Conservation (phyloP, 1,284 basidiomycete species). For the Ceratobasidium sp. region DNA sequence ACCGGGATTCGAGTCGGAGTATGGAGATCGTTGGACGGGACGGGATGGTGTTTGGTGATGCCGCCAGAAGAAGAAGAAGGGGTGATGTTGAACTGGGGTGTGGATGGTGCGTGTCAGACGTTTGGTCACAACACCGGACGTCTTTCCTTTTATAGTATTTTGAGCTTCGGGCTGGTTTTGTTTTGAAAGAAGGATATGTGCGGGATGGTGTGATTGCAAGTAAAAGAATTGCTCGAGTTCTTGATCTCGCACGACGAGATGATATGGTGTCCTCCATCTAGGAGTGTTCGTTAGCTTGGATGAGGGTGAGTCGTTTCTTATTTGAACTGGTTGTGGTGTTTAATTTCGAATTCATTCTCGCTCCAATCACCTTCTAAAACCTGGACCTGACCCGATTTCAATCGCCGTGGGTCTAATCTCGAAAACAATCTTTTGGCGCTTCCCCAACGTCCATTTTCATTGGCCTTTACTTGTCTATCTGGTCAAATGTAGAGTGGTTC, state of each 20-base stretch:
- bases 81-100: conserved; percentile 40
- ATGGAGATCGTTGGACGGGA: neutral
- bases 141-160: neutral
- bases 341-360: neutral
- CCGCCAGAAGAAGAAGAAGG: conserved; percentile 23
- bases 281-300: conserved; percentile 39
- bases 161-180: neutral
- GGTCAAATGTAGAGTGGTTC: conserved; percentile 9
- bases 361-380: neutral
- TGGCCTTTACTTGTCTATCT: neutral
- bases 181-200: conserved; percentile 10
- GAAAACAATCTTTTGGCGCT: neutral
- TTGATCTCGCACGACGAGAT: conserved; percentile 37
- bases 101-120: conserved; percentile 31
- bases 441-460: neutral
- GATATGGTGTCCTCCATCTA: conserved; percentile 35
- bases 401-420: too few species aligned
- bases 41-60: conserved; percentile 4
- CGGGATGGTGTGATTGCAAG: conserved; percentile 36
- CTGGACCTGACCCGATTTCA: neutral
- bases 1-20: conserved; percentile 14
- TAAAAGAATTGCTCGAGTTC: conserved; percentile 40
- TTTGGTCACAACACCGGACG: conserved; percentile 28
- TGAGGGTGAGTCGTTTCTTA: conserved; percentile 15
- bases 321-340: neutral